Conservation (phyloP, 2,329 filamentous ascomycete genomes). For the Neonectria punicea region DNA sequence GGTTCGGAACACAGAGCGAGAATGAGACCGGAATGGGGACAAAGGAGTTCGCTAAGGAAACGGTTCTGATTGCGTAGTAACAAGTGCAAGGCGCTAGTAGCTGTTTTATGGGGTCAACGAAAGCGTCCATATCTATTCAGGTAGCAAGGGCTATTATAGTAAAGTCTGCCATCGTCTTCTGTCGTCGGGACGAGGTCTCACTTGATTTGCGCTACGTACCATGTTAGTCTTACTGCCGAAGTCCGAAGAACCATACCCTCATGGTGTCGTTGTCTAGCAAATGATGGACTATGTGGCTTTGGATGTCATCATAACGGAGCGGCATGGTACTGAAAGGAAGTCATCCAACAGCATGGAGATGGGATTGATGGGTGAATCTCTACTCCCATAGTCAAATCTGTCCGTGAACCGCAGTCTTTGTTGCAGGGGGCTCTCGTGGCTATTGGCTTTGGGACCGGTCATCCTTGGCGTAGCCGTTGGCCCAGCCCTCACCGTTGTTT, state of each 20-base stretch:
- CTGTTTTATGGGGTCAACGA: not conserved
- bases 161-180: no score
- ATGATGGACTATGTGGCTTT: slow-evolving; percentile 6
- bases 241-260: slow-evolving; percentile 6
- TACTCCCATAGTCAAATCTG: slow-evolving; percentile 14
- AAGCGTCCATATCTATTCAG: no score
- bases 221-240: no score
- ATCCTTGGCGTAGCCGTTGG: slow-evolving; percentile 2
- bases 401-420: slow-evolving; percentile 8
- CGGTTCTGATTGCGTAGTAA: not conserved
- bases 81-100: not conserved
- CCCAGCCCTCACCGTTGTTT: no score
- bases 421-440: slow-evolving; percentile 20
- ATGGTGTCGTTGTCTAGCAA: slow-evolving; percentile 15
- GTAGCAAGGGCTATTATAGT: no score
- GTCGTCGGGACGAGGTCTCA: no score
- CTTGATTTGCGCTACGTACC: no score
- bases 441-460: slow-evolving; percentile 1
- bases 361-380: slow-evolving; percentile 11
- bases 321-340: not conserved
- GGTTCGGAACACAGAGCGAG: slow-evolving; percentile 2
- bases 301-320: slow-evolving; percentile 6
- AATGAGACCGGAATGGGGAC: no score
- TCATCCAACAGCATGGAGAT: not conserved
- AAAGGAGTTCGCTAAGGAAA: not conserved